Evolutionary conservation across 2,329 filamentous ascomycete genomes (phyloP), one percentile per base, ranked within the genome.

Genomic region (Colletotrichum musicola): DNA sequence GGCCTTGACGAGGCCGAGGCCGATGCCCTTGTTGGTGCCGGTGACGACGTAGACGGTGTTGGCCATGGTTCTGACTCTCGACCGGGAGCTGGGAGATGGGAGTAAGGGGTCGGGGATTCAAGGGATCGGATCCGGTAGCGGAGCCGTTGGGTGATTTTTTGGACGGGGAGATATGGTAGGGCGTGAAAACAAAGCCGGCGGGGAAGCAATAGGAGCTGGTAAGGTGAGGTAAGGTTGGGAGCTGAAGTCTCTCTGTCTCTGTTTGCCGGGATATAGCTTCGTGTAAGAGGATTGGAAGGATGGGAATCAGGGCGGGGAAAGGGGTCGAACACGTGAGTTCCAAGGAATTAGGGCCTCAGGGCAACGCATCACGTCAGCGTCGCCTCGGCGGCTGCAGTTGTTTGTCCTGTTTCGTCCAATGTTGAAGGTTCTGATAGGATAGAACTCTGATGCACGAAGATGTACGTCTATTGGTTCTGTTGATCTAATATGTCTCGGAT

Each of bases 21-120:
- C 81, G 7, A 84, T 75, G 54, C 81, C 81, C 63, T 81, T 75
- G 62, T 83, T 83, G 10, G 73, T 79, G 49, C 81, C 81, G 0
- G 81, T 83, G 18, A 83, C 70, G 4, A 82, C 72, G 58, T 80
- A 80, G 14, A 81, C 74, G 5, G 74, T 77, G 38, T 74, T 77
- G 2, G 22, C 16, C 62, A 69, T 69, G 46, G 35, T 42, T n/a
- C 18, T 25, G 6, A 20, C 2, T 49, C 40, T 42, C 40, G 30
- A 22, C n/a, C 4, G 12, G n/a, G 47, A 9, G 20, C 4, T 7
- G 22, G n/a, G n/a, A 14, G n/a, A 13, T 2, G 30, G 30, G 30
- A 9, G 20, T 10, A 20, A 50, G n/a, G n/a, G 2, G n/a, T 7
- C 6, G 30, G 30, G 7, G 30, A 35, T 10, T 35, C n/a, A 47